phyloP scores from a whole-genome alignment of 495 filamentous ascomycete species.

The Penicillium robsamsonii region DNA sequence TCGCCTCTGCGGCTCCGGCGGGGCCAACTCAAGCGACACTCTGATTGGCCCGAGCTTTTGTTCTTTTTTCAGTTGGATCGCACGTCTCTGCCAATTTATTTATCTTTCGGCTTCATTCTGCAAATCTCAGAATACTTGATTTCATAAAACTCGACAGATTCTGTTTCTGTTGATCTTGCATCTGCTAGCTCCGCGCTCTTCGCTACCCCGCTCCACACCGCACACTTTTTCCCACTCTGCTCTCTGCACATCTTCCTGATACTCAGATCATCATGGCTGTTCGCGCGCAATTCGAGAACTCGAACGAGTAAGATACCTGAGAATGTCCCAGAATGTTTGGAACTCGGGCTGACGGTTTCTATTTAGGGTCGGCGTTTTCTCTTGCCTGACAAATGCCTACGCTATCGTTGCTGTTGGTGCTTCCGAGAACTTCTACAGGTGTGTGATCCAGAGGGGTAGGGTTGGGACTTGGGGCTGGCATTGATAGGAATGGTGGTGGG shows the following conservation, averaged over 20 bases:
- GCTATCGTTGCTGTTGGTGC: constrained; percentile 89
- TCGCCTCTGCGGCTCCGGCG: constrained; percentile 19
- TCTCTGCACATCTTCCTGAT: constrained; percentile 5
- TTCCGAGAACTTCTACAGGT: constrained; percentile 98
- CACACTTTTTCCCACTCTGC: constrained; percentile 4
- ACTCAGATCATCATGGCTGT: constrained; percentile 61
- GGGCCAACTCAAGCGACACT: constrained; percentile 4
- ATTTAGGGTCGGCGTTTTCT: constrained; percentile 90
- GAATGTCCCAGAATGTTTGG: background rate
- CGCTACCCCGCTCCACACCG: constrained; percentile 9
- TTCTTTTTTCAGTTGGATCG: constrained; percentile 25
- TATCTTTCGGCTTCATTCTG: constrained; percentile 5
- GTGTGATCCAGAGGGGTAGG: constrained; percentile 1
- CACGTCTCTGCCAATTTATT: constrained; percentile 18
- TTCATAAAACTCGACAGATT: background rate
- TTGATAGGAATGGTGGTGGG: background rate
- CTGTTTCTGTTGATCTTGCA: background rate
- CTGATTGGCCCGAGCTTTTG: constrained; percentile 31
- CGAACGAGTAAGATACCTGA: constrained; percentile 74
- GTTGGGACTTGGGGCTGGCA: background rate
- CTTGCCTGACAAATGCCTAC: constrained; percentile 94
- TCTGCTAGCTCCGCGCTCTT: constrained; percentile 1
- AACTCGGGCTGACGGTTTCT: background rate
- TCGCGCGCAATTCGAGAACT: constrained; percentile 93
- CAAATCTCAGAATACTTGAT: background rate